Percentiles rank a stretch among this genome's conserved stretches.
Evolutionary conservation across 805 yeast genomes (phyloP).

Genomic region (Ogataea salicorniae): DNA sequence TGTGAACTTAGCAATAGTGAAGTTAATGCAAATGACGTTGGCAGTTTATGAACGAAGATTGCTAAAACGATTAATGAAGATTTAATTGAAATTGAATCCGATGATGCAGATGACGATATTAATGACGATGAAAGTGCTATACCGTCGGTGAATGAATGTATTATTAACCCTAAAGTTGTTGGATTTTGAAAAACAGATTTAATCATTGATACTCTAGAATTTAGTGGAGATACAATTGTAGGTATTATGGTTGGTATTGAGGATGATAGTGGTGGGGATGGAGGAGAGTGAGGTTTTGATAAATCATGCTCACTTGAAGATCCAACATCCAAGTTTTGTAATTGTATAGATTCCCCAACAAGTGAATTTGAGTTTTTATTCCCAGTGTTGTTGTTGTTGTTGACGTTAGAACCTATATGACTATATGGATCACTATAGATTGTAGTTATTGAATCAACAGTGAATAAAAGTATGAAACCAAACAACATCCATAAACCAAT

Average conservation of each 20-base stretch:
- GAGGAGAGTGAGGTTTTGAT: too few relatives aligned
- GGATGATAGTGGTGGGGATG: background rate
- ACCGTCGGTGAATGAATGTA: constrained; percentile 72
- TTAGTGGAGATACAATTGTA: background rate
- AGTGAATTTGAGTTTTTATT: background rate
- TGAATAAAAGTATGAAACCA: constrained; percentile 53
- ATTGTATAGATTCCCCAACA: too few relatives aligned
- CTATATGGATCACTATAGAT: constrained; percentile 4
- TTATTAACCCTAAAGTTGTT: constrained; percentile 54
- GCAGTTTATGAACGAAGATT: constrained; percentile 65
- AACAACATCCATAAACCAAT: constrained; percentile 45
- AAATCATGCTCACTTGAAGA: too few relatives aligned
- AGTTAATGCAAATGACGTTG: constrained; percentile 65
- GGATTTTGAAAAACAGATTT: constrained; percentile 37
- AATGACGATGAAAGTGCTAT: constrained; percentile 61
- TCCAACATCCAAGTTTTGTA: too few relatives aligned
- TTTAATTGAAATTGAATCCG: constrained; percentile 4
- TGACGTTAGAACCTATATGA: background rate
- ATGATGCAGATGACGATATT: constrained; percentile 20
- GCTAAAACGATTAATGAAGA: constrained; percentile 47
- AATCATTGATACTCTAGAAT: constrained; percentile 10
- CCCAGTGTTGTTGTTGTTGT: too few relatives aligned
- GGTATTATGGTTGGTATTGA: background rate
- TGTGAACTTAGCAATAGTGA: constrained; percentile 43
- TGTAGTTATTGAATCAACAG: constrained; percentile 35